Evolutionary conservation across 306 rosid species (phyloP).

Genomic region (Quercus parvula): DNA sequence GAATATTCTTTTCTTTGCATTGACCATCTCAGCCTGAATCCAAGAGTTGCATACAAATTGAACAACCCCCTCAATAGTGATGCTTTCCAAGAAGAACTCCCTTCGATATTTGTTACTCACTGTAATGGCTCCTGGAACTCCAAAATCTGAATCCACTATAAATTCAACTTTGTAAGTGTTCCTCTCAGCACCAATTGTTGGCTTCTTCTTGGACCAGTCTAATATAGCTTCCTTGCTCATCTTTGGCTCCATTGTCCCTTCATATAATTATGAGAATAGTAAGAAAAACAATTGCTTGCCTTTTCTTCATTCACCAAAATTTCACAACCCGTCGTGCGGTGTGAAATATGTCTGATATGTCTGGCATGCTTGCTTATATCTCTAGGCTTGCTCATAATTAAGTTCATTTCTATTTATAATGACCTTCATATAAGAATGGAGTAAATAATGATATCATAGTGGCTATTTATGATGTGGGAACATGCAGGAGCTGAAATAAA

Average conservation of each 20-base stretch:
- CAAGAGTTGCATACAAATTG: slow-evolving; percentile 47
- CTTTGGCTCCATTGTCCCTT: slow-evolving; percentile 34
- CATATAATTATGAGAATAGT: not conserved
- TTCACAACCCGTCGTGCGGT: not conserved
- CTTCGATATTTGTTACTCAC: slow-evolving; percentile 18
- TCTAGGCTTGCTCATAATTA: too few species aligned
- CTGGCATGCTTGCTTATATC: too few species aligned
- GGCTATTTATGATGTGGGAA: too few species aligned
- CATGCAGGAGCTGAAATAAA: too few species aligned
- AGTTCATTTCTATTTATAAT: too few species aligned
- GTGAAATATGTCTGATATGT: too few species aligned
- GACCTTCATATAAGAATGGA: too few species aligned
- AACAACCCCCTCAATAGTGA: slow-evolving; percentile 13
- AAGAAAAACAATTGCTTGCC: not conserved
- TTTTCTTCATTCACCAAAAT: not conserved
- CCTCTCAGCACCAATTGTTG: not conserved
- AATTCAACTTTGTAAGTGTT: slow-evolving; percentile 25
- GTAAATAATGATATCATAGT: too few species aligned
- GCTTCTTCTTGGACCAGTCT: slow-evolving; percentile 14
- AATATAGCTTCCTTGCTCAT: slow-evolving; percentile 34
- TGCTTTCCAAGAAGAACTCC: slow-evolving; percentile 42
- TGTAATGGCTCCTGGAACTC: slow-evolving; percentile 40
- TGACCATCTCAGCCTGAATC: slow-evolving; percentile 31
- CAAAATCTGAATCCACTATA: slow-evolving; percentile 40
- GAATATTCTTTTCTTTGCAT: slow-evolving; percentile 29